Percentiles rank a stretch among this genome's conserved stretches.
Evolutionary conservation across 139 green algal genomes (phyloP).

Genomic region (Chlamydomonas eustigma): DNA sequence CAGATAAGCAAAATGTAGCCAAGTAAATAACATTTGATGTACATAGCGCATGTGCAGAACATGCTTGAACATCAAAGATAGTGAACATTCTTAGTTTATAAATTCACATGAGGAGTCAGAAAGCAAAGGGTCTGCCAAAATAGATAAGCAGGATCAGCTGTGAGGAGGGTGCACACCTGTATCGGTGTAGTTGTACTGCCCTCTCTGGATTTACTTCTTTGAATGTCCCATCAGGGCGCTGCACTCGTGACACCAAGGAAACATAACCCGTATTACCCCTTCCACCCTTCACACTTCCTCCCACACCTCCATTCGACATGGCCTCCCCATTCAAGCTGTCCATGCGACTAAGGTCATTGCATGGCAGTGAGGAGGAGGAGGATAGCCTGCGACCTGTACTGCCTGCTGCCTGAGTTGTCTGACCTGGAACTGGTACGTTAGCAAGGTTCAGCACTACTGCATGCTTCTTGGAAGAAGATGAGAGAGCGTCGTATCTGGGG

Average conservation of each 20-base stretch:
- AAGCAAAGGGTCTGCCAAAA: no score
- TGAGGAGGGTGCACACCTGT: constrained; percentile 7
- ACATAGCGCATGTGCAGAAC: background rate
- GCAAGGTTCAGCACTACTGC: no score
- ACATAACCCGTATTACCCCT: no score
- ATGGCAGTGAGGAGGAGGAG: no score
- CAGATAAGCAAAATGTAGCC: background rate
- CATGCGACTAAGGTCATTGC: no score
- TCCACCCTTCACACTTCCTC: background rate
- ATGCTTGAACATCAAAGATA: background rate
- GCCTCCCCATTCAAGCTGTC: no score
- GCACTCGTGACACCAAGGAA: background rate
- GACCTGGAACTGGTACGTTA: no score
- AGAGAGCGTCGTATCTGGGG: no score
- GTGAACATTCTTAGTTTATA: background rate
- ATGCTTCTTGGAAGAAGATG: no score
- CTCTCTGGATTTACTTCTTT: constrained; percentile 13
- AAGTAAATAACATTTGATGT: background rate
- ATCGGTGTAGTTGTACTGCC: constrained; percentile 17
- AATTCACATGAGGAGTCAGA: background rate
- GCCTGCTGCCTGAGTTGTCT: no score
- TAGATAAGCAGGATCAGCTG: background rate
- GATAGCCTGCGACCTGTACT: no score
- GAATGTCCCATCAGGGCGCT: constrained; percentile 11
- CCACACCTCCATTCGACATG: background rate